Percentiles rank a stretch among this genome's conserved stretches.
phyloP scores from a whole-genome alignment of 768 basidiomycete species.

The Trametes cubensis region DNA sequence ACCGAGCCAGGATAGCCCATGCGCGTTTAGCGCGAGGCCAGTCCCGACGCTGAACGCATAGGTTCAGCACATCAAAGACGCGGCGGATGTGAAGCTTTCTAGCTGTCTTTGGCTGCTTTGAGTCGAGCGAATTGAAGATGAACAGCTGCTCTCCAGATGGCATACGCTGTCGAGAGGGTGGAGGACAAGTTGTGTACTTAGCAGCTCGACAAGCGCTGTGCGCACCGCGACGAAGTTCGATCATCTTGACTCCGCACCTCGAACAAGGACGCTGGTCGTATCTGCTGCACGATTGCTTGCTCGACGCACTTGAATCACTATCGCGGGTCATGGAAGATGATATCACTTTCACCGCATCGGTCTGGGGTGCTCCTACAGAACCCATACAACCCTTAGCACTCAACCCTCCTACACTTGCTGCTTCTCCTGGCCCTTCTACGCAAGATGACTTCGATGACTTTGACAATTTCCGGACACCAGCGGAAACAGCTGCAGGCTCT shows the following conservation, averaged over 20 bases:
- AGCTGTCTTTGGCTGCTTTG: constrained; percentile 51
- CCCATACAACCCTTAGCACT: constrained; percentile 37
- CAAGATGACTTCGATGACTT: constrained; percentile 46
- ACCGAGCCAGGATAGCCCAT: constrained; percentile 75
- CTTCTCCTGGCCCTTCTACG: constrained; percentile 30
- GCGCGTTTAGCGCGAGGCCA: constrained; percentile 62
- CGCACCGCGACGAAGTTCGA: background rate
- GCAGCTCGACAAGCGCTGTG: constrained; percentile 8
- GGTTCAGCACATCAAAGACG: constrained; percentile 72
- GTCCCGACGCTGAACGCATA: constrained; percentile 71
- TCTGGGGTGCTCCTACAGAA: constrained; percentile 61
- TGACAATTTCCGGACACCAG: constrained; percentile 60
- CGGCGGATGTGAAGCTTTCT: constrained; percentile 75
- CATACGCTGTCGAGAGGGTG: constrained; percentile 10
- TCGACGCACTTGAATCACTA: background rate
- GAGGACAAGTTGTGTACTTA: background rate
- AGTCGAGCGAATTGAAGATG: constrained; percentile 62
- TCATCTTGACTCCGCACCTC: constrained; percentile 18
- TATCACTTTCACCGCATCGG: constrained; percentile 68
- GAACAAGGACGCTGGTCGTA: background rate
- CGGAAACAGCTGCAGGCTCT: constrained; percentile 43
- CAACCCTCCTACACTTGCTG: constrained; percentile 25
- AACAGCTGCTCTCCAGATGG: constrained; percentile 45
- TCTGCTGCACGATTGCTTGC: background rate
- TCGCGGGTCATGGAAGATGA: constrained; percentile 64